Conservation (phyloP, 148 eudicot species). For the Amaranthus palmeri region DNA sequence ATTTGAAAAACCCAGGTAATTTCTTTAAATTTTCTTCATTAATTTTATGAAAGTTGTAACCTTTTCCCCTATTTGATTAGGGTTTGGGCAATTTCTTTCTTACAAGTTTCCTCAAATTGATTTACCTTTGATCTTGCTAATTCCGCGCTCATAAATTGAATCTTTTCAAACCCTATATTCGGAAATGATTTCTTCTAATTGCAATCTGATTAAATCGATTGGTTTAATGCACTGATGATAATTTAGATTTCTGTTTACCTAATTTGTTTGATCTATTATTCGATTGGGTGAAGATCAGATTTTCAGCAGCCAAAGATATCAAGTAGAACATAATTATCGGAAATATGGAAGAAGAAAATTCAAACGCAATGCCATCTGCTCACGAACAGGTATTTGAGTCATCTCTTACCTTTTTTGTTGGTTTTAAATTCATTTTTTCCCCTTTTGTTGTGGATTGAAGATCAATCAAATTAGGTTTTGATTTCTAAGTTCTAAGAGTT, state of each 20-base stretch:
- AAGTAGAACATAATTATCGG: slow-evolving; percentile 30
- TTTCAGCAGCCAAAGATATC: slow-evolving; percentile 57
- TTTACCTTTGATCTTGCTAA: slow-evolving; percentile 6
- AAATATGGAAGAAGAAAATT: slow-evolving; percentile 38
- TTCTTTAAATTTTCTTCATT: slow-evolving; percentile 5
- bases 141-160: not conserved
- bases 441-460: slow-evolving; percentile 6
- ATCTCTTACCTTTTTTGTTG: not conserved
- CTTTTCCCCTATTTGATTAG: no score
- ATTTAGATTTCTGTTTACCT: not conserved
- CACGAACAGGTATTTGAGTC: slow-evolving; percentile 51
- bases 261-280: slow-evolving; percentile 24
- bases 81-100: no score
- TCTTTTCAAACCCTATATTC: not conserved
- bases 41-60: not conserved
- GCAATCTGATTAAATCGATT: not conserved
- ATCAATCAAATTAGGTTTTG: not conserved
- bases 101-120: not conserved
- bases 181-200: not conserved
- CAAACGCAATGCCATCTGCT: slow-evolving; percentile 52
- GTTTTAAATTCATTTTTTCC: not conserved
- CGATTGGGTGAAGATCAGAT: slow-evolving; percentile 18
- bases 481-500: not conserved
- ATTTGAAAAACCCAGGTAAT: slow-evolving; percentile 6
- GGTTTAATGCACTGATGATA: not conserved